A percentile compares a stretch with the other conserved stretches of the same genome.
Evolutionary conservation across 805 yeast species (phyloP).

Genomic region (Saccharomycopsis schoenii): DNA sequence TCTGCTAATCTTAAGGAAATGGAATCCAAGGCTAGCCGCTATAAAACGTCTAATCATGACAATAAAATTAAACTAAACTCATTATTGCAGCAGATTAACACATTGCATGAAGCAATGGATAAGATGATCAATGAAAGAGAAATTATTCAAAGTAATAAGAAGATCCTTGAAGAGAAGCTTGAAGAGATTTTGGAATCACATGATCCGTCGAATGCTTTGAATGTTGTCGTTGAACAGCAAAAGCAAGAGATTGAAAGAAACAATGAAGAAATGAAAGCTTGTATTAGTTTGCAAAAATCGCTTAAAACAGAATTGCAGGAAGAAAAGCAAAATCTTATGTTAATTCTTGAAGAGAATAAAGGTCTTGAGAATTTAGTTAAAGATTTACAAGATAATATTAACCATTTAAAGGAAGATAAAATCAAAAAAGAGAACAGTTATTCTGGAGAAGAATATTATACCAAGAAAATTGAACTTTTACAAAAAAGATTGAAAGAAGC

Average conservation of each 20-base stretch:
- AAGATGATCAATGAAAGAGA: slow-evolving; percentile 58
- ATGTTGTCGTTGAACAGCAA: slow-evolving; percentile 25
- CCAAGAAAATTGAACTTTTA: slow-evolving; percentile 40
- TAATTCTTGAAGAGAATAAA: slow-evolving; percentile 57
- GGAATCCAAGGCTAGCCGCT: slow-evolving; percentile 35
- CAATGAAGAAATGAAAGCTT: slow-evolving; percentile 29
- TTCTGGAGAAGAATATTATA: slow-evolving; percentile 34
- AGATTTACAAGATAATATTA: slow-evolving; percentile 38
- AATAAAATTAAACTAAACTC: slow-evolving; percentile 36
- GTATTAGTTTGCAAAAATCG: slow-evolving; percentile 25
- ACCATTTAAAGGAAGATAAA: slow-evolving; percentile 38
- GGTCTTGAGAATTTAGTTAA: slow-evolving; percentile 46
- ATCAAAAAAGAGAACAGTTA: slow-evolving; percentile 43
- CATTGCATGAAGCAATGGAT: slow-evolving; percentile 48
- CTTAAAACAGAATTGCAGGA: slow-evolving; percentile 25
- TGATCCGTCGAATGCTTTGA: slow-evolving; percentile 21
- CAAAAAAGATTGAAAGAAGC: slow-evolving; percentile 41
- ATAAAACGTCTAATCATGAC: slow-evolving; percentile 34
- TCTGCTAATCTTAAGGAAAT: slow-evolving; percentile 32
- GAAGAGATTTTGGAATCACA: slow-evolving; percentile 29
- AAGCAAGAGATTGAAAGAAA: slow-evolving; percentile 25
- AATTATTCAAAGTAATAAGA: slow-evolving; percentile 41
- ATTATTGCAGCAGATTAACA: slow-evolving; percentile 41
- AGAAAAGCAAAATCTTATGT: slow-evolving; percentile 44
- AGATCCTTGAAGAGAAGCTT: slow-evolving; percentile 35